Evolutionary conservation across 2,329 filamentous ascomycete genomes (phyloP).

Genomic region (Epichloe coenophiala): DNA sequence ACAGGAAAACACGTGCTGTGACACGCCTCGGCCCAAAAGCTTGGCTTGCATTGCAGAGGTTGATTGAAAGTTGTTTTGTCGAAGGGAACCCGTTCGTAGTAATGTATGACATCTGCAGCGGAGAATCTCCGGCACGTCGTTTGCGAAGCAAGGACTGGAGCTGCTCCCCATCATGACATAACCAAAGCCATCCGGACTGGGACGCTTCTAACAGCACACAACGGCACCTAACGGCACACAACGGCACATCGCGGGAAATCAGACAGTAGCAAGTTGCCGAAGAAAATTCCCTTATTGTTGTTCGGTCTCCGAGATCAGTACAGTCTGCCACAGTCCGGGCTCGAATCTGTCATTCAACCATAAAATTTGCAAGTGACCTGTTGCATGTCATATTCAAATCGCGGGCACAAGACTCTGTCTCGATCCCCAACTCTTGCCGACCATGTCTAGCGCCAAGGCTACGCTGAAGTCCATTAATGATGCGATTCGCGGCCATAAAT

Average conservation of each 20-base stretch:
- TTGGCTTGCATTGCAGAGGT: no score
- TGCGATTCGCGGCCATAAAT: conserved; percentile 66
- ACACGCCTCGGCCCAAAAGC: no score
- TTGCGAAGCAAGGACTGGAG: neutral
- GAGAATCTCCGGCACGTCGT: conserved; percentile 1
- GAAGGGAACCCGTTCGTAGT: no score
- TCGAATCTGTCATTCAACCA: neutral
- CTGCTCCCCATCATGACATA: neutral
- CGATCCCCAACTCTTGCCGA: neutral
- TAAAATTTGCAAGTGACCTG: neutral
- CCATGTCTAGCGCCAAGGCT: conserved; percentile 49
- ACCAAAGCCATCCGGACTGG: neutral
- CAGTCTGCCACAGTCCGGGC: neutral
- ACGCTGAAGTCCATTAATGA: conserved; percentile 71
- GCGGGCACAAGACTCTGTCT: neutral
- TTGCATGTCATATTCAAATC: neutral
- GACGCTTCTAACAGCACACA: no score
- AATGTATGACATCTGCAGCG: neutral
- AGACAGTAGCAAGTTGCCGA: neutral
- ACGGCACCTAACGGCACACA: neutral
- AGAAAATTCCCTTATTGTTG: neutral
- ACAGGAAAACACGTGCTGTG: no score
- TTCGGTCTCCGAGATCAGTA: neutral
- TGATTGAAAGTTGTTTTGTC: no score
- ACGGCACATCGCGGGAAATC: neutral